phyloP scores from a whole-genome alignment of 768 basidiomycete genomes.

The Mrakia frigida region DNA sequence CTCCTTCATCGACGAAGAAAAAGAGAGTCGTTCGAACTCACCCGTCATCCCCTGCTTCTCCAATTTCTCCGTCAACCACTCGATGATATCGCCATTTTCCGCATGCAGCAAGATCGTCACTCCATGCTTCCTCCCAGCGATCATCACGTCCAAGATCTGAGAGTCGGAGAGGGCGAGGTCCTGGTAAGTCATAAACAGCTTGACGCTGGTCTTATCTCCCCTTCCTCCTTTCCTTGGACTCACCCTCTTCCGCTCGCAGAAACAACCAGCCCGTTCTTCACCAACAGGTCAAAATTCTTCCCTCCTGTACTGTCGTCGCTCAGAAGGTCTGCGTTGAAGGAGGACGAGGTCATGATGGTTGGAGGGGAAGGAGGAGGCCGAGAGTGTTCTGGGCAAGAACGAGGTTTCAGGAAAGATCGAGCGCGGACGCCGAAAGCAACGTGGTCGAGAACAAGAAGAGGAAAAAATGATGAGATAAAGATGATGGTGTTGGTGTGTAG shows the following conservation, averaged over 20 bases:
- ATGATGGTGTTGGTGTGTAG: too few relatives aligned
- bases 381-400: neutral
- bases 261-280: neutral
- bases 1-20: too few relatives aligned
- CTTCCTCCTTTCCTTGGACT: neutral
- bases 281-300: neutral
- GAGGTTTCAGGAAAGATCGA: neutral
- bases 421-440: too few relatives aligned
- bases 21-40: too few relatives aligned
- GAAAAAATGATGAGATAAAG: neutral
- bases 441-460: too few relatives aligned
- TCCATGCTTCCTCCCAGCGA: constrained; percentile 40
- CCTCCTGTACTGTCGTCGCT: too few relatives aligned
- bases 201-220: constrained; percentile 38
- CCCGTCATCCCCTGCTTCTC: constrained; percentile 37
- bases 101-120: constrained; percentile 44
- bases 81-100: constrained; percentile 44
- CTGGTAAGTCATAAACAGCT: constrained; percentile 46
- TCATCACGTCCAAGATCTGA: constrained; percentile 44
- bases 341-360: neutral
- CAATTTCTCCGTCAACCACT: constrained; percentile 41
- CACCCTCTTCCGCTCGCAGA: neutral
- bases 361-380: constrained; percentile 6
- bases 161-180: constrained; percentile 43
- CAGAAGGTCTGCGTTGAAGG: too few relatives aligned